Conservation (phyloP, 495 filamentous ascomycete species). For the Tuber magnatum region DNA sequence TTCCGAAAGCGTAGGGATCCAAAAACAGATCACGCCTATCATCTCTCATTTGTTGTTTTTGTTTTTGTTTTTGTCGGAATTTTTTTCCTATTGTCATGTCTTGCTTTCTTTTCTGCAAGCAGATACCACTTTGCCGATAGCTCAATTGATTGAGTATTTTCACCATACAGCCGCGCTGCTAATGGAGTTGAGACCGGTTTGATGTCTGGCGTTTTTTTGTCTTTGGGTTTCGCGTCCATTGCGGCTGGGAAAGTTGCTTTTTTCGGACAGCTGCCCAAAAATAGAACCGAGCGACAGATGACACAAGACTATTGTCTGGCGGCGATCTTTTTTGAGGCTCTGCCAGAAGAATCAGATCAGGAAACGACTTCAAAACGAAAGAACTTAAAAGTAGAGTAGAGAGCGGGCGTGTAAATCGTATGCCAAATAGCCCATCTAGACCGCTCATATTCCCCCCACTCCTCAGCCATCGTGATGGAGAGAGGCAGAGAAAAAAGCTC, state of each 20-base stretch:
- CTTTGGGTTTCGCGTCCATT: conserved; percentile 28
- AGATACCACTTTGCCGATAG: conserved; percentile 12
- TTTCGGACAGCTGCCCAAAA: conserved; percentile 26
- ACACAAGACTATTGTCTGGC: conserved; percentile 34
- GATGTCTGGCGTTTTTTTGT: conserved; percentile 32
- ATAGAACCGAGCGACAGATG: conserved; percentile 36
- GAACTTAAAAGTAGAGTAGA: conserved; percentile 30
- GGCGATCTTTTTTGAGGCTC: conserved; percentile 35
- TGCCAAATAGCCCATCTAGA: not conserved
- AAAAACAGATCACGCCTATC: conserved; percentile 15
- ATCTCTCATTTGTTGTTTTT: conserved; percentile 26
- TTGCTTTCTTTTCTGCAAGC: conserved; percentile 7
- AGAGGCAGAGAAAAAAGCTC: not conserved
- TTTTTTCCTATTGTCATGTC: conserved; percentile 31
- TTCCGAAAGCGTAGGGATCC: conserved; percentile 26
- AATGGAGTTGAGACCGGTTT: conserved; percentile 30
- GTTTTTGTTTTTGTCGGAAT: conserved; percentile 33
- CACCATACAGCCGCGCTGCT: conserved; percentile 35
- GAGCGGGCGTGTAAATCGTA: conserved; percentile 8
- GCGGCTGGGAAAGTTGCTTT: conserved; percentile 24
- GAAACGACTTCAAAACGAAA: conserved; percentile 33
- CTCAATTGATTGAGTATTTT: conserved; percentile 33
- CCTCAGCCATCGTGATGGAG: not conserved
- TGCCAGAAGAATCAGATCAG: conserved; percentile 28
- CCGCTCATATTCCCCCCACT: not conserved